Base-by-base conservation (phyloP, 345 rosid species). In the Pugionium dolabratum region DNA sequence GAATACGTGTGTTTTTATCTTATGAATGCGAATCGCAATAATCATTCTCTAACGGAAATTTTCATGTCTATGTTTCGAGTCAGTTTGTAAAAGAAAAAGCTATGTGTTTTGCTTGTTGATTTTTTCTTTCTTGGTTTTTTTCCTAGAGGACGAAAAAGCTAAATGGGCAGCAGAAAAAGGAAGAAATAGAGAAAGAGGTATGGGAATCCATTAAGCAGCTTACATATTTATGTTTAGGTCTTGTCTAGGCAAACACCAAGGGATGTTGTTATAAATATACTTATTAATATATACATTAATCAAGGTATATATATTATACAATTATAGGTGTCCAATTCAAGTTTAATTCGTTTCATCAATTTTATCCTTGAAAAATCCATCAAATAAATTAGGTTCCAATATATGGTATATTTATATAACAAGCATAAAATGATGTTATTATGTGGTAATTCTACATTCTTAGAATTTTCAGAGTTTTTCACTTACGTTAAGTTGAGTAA, bases 161-260 rank as follows among this genome's bases (percentile, higher is more conserved):
- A 37, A 75, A 69, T 62, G 85, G 84, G 53, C 89, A 79, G 78
- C 84, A 81, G 65, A 92, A 82, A 78, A 86, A 68, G 76, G 96
- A 85, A 70, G 86, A 78, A 54, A 85, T 89, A 35, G 87, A 89
- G 84, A 82, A 84, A 81, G 97, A 93, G 95, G 98, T 93, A 82
- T 66, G 56, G 26, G 40, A 52, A 33, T 60, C 72, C 56, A 72
- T 51, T 37, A 41, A 50, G 29, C 51, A 58, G 55, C 67, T 73
- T 73, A 44, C 71, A 54, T 66, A 58, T 51, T 4, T 52, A 29
- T 43, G 7, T 57, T 40, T 64, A 49, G 50, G n/a, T 18, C 37
- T 57, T 57, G n/a, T 18, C 37, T 57, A 72, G 49, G 30, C 66
- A 65, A 65, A 72, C 76, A 65, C 5, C 31, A 73, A 43, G 67